Percentiles rank a stretch among this genome's conserved stretches.
phyloP scores from a whole-genome alignment of 1,139 yeast genomes.

The Magnusiomyces sp. region DNA sequence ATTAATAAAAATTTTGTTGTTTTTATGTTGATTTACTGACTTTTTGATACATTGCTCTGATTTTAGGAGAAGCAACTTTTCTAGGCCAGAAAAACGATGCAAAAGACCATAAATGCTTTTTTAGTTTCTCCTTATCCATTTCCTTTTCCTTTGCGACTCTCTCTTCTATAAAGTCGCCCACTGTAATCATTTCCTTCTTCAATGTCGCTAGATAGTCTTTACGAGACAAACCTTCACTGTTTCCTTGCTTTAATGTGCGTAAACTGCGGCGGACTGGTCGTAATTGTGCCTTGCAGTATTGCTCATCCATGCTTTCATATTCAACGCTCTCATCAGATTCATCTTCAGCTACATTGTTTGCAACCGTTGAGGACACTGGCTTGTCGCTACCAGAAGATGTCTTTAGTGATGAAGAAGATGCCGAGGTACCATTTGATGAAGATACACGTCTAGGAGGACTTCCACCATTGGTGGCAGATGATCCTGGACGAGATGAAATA shows the following conservation, averaged over 20 bases:
- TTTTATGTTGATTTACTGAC: slow-evolving; percentile 13
- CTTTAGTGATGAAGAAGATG: slow-evolving; percentile 6
- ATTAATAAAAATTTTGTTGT: not conserved
- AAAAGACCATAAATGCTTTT: slow-evolving; percentile 81
- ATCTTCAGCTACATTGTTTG: slow-evolving; percentile 1
- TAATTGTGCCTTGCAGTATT: slow-evolving; percentile 53
- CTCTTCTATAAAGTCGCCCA: slow-evolving; percentile 63
- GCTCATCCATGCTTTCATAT: slow-evolving; percentile 78
- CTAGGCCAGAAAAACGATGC: slow-evolving; percentile 94
- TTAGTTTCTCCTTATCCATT: slow-evolving; percentile 34
- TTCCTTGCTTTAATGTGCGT: slow-evolving; percentile 67
- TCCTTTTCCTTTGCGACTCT: slow-evolving; percentile 20
- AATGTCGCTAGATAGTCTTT: slow-evolving; percentile 75
- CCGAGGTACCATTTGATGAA: not conserved
- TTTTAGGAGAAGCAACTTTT: slow-evolving; percentile 62
- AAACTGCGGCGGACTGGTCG: slow-evolving; percentile 70
- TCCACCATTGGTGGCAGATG: not conserved
- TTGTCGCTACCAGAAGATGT: too few relatives aligned
- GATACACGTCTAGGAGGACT: not conserved
- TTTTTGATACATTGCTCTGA: slow-evolving; percentile 78
- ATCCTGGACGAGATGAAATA: too few relatives aligned
- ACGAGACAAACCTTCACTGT: slow-evolving; percentile 64
- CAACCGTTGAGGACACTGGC: slow-evolving; percentile 2
- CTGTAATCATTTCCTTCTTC: slow-evolving; percentile 63
- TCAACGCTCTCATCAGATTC: slow-evolving; percentile 42